phyloP scores from a whole-genome alignment of 768 basidiomycete genomes.

The Leccinum olivaceopallidum region DNA sequence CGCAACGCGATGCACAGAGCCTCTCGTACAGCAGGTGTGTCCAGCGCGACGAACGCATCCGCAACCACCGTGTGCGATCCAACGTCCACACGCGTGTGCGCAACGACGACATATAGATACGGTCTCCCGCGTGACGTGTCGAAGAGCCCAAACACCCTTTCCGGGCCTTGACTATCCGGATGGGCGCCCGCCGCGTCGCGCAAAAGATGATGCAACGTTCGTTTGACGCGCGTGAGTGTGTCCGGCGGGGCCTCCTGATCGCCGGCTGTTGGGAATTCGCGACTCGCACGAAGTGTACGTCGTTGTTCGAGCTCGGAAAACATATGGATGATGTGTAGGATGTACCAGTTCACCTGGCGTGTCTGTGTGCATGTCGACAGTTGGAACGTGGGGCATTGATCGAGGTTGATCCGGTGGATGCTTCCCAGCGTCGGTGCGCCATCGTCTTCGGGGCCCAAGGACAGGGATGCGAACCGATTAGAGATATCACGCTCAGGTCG shows the following conservation, averaged over 20 bases:
- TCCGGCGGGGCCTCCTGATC: slow-evolving; percentile 2
- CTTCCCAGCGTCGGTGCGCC: slow-evolving; percentile 31
- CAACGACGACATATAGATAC: slow-evolving; percentile 48
- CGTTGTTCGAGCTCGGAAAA: slow-evolving; percentile 23
- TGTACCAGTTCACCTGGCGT: slow-evolving; percentile 26
- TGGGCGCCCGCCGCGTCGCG: slow-evolving; percentile 11
- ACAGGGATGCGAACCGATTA: slow-evolving; percentile 30
- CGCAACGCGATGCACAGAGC: not conserved
- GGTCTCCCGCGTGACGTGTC: slow-evolving; percentile 9
- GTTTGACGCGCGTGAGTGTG: slow-evolving; percentile 32
- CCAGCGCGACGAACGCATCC: slow-evolving; percentile 47
- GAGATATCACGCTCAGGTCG: slow-evolving; percentile 22
- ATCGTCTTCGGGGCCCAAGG: not conserved
- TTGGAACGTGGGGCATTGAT: slow-evolving; percentile 34
- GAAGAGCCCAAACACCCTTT: slow-evolving; percentile 18
- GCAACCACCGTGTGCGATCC: slow-evolving; percentile 43
- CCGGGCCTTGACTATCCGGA: slow-evolving; percentile 3
- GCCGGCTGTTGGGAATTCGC: no score
- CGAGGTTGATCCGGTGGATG: slow-evolving; percentile 41
- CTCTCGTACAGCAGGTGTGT: slow-evolving; percentile 14
- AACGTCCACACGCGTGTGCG: slow-evolving; percentile 46
- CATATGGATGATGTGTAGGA: slow-evolving; percentile 27
- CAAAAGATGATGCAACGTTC: slow-evolving; percentile 31
- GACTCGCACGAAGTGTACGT: not conserved
- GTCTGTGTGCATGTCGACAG: slow-evolving; percentile 10